phyloP scores from a whole-genome alignment of 192 early-diverging fungal genomes.

The Glomus cerebriforme region DNA sequence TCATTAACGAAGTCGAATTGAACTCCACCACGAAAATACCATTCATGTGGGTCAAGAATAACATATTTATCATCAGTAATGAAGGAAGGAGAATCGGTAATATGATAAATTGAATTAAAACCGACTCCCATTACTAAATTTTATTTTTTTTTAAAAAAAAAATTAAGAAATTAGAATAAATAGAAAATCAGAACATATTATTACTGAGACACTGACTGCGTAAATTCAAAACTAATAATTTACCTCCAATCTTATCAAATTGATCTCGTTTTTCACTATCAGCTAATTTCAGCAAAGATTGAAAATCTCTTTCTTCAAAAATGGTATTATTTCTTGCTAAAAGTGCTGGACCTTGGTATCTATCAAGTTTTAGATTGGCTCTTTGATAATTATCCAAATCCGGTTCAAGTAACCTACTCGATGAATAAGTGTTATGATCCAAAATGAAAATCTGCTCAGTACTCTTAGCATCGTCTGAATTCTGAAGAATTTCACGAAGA shows the following conservation, averaged over 20 bases:
- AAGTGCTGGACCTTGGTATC: constrained; percentile 34
- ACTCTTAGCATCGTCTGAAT: constrained; percentile 32
- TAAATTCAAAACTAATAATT: too few species aligned
- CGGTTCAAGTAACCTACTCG: not conserved
- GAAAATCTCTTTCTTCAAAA: constrained; percentile 31
- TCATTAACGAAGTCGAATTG: constrained; percentile 18
- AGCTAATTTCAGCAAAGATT: constrained; percentile 28
- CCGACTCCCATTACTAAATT: not conserved
- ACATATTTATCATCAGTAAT: constrained; percentile 38
- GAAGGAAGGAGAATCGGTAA: constrained; percentile 42
- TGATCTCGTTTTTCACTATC: constrained; percentile 32
- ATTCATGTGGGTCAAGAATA: constrained; percentile 41
- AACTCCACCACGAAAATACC: constrained; percentile 31
- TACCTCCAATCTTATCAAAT: constrained; percentile 5
- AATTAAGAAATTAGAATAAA: too few species aligned
- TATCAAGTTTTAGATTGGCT: not conserved
- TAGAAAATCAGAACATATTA: too few species aligned
- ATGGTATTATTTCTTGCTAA: constrained; percentile 25
- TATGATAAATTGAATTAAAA: constrained; percentile 38
- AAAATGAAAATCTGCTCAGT: not conserved
- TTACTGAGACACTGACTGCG: too few species aligned
- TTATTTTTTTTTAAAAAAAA: too few species aligned
- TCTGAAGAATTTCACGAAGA: constrained; percentile 47
- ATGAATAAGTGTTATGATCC: not conserved
- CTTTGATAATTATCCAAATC: too few species aligned